Evolutionary conservation across 2,329 filamentous ascomycete genomes (phyloP).

Genomic region (Botrytis pseudocinerea): DNA sequence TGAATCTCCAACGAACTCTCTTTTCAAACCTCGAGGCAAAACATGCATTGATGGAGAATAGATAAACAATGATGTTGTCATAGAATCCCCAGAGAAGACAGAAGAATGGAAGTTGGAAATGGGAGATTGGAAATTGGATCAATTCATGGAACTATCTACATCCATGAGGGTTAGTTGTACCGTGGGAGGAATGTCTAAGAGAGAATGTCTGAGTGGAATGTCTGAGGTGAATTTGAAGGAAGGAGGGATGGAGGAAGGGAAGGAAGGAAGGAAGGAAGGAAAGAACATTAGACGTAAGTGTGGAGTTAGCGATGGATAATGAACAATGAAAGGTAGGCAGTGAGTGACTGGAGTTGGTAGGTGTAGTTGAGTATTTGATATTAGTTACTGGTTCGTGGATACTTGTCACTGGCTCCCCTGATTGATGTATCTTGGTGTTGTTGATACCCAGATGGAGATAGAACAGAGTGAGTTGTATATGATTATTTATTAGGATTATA

Average conservation of each 20-base stretch:
- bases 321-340: neutral
- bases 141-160: neutral
- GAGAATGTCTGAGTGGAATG: neutral
- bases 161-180: neutral
- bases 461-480: neutral
- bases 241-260: neutral
- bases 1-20: neutral
- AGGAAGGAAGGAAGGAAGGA: neutral
- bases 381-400: neutral
- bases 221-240: slow-evolving; percentile 2
- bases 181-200: neutral
- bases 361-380: neutral
- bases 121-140: neutral
- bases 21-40: neutral
- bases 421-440: neutral
- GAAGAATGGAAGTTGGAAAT: neutral
- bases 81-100: neutral
- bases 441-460: neutral
- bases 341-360: neutral
- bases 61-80: neutral
- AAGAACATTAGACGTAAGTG: neutral
- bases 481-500: too few species aligned
- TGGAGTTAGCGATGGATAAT: neutral
- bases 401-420: neutral
- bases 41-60: neutral